Evolutionary conservation across 768 basidiomycete species (phyloP), one percentile per base, ranked within the genome.

Genomic region (Cubamyces lactineus): DNA sequence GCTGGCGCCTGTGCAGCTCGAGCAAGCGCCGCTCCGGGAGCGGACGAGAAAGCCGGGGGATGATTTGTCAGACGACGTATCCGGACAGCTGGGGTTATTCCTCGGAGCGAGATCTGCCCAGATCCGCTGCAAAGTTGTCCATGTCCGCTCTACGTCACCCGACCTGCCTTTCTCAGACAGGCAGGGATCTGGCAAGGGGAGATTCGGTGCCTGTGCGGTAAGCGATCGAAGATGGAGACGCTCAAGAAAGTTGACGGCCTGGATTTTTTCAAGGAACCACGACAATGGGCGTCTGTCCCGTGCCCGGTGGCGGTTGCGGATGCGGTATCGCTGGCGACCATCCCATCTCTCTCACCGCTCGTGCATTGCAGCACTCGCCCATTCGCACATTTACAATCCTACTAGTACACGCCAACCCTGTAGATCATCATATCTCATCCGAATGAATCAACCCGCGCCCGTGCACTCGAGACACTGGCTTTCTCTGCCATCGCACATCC

Each of bases 171-270:
- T 42, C 26, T 7, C n/a, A 28, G 57, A 6, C 1, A 28, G 42
- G 38, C 4, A 21, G n/a, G 17, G 47, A 57, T 34, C n/a, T 26
- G 39, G 24, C 34, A 21, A 28, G 23, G 34, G 56, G 26, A 13
- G 53, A 40, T 34, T 19, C 21, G 45, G 57, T 59, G 49, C 57
- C 57, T 59, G 57, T 59, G 49, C 49, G 57, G 23, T 43, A 23
- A 50, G 15, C 28, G 57, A 34, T 34, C 34, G 34, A 11, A 34
- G 34, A 34, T 6, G 34, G 6, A 34, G 34, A 6, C 34, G 34
- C 34, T 34, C 34, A 34, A 34, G 34, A 34, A 34, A 34, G 34
- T 34, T 34, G 34, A 34, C 34, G 6, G 34, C 34, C 34, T 34
- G 6, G 34, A 34, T 34, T 34, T 34, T 34, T 34, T 34, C 34